A percentile compares a stretch with the other conserved stretches of the same genome.
These are phyloP conservation scores for Rhipidocladum racemiflorum DNA, from an alignment of 176 grass and related monocot genomes.

Conservation along the genomic window DNA sequence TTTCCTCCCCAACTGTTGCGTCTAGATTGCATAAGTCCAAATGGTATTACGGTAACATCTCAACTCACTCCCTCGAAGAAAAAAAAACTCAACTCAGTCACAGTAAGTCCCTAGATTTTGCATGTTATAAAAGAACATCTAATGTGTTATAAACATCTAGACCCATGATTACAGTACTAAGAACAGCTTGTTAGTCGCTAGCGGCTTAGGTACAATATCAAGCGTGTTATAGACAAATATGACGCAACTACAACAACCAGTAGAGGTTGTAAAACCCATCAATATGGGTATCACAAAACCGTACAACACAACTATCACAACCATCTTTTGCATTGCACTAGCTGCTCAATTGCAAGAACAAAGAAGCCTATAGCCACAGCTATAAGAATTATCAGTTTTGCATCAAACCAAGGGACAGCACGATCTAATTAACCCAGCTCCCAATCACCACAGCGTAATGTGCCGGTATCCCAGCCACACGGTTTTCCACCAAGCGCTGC, in stretches of 20 bases:
- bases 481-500: neutral
- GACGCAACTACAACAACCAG: neutral
- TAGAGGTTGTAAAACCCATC: neutral
- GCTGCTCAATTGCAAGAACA: neutral
- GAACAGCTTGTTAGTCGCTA: neutral
- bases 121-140: neutral
- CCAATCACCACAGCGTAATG: slow-evolving; percentile 4
- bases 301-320: neutral
- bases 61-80: neutral
- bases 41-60: neutral
- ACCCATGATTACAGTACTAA: neutral
- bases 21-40: neutral
- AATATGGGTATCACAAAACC: neutral
- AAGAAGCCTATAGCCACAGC: neutral
- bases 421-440: neutral
- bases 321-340: neutral
- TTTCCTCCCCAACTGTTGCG: neutral
- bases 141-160: neutral
- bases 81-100: neutral
- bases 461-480: neutral
- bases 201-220: neutral
- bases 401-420: neutral
- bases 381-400: neutral
- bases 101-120: neutral
- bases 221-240: neutral